Base-by-base conservation (phyloP, 352 stramenopile genomes). In the Globisporangium okanoganense region DNA sequence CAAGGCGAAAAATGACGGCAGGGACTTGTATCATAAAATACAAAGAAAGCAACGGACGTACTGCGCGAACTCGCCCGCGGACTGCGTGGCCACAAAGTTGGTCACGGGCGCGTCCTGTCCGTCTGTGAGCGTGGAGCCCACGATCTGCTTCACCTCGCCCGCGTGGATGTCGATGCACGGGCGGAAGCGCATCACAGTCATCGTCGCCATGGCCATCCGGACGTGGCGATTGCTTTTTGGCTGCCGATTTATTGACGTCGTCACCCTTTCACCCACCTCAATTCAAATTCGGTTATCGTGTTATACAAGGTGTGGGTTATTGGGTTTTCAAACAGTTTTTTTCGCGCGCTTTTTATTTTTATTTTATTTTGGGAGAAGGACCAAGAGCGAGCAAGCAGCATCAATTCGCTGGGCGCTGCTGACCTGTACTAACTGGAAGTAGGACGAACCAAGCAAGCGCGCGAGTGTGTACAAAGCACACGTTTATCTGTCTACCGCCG, bases 101-200 rank as follows among this genome's bases (percentile, higher is more conserved):
- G 89, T 97, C 58, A 96, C 73, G 0, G 87, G 85, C 18, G 64
- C 70, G 14, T 71, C 71, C 44, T 84, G 75, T n/a, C 75, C 78
- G 67, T 98, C 94, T n/a, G 71, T 92, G 45, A 99, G 82, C 36
- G 96, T 99, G 14, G 91, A 98, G 20, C 97, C 97, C 47, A 99
- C 96, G 71, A 99, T 99, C 78, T 99, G 97, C 83, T 99, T 99
- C 41, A 99, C 97, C 68, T 97, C 74, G 36, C 97, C 97, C 35
- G 87, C 81, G 77, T 99, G 97, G 58, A 99, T 90, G 76, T 99
- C 97, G 67, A 99, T 99, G 70, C 97, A 99, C 40, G 97, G 97
- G 45, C 96, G 88, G 76, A 99, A 99, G 69, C 96, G 94, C 90
- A 98, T 98, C 20, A 36, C 22, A n/a, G 60, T 16, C 16, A 12